Percentiles rank a stretch among this genome's conserved stretches.
Evolutionary conservation across 495 filamentous ascomycete species (phyloP).

Genomic region (Tuber brumale): DNA sequence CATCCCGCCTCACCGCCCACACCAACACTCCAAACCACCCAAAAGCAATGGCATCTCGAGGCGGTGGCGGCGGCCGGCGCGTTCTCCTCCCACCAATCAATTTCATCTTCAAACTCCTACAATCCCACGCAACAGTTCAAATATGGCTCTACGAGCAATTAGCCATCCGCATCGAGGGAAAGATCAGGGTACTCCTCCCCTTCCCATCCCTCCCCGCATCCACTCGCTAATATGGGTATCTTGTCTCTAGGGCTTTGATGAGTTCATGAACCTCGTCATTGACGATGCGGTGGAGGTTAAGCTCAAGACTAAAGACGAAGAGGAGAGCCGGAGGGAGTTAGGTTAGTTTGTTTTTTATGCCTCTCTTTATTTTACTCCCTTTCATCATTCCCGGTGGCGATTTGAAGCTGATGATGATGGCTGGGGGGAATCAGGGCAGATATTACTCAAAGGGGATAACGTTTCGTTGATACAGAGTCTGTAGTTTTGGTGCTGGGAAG

Average conservation of each 20-base stretch:
- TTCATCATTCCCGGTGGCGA: background rate
- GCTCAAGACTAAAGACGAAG: slow-evolving; percentile 70
- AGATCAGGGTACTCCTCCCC: slow-evolving; percentile 62
- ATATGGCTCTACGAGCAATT: slow-evolving; percentile 98
- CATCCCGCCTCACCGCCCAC: background rate
- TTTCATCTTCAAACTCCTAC: slow-evolving; percentile 95
- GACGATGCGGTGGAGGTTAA: slow-evolving; percentile 93
- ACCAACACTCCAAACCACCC: background rate
- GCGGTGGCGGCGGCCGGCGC: slow-evolving; percentile 71
- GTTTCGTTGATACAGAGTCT: slow-evolving; percentile 87
- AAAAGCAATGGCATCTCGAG: slow-evolving; percentile 68
- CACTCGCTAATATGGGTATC: slow-evolving; percentile 9
- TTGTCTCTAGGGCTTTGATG: slow-evolving; percentile 72
- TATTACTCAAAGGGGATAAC: slow-evolving; percentile 94
- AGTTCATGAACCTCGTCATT: slow-evolving; percentile 98
- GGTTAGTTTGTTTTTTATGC: slow-evolving; percentile 60
- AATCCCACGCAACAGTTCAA: slow-evolving; percentile 76
- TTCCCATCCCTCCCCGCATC: background rate
- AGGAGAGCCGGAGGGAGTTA: slow-evolving; percentile 68
- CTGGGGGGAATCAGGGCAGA: slow-evolving; percentile 64
- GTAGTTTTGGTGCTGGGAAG: slow-evolving; percentile 37
- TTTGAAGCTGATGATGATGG: background rate
- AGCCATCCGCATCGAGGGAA: slow-evolving; percentile 85
- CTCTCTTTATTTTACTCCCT: background rate
- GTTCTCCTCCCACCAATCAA: slow-evolving; percentile 95